Base-by-base conservation (phyloP, 441 rosid species). In the Breynia disticha region DNA sequence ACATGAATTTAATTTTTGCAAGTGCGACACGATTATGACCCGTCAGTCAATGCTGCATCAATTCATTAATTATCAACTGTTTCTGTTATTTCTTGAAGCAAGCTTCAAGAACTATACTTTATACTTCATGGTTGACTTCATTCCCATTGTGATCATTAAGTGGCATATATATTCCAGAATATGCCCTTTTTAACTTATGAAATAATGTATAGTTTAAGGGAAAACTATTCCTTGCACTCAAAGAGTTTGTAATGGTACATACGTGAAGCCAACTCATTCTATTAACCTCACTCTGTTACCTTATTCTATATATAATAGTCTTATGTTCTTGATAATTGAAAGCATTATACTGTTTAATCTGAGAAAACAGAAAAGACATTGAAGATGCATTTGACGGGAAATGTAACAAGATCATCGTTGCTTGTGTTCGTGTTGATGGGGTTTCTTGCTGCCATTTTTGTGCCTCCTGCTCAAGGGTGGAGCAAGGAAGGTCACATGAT, bases 401-500 rank as follows among this genome's bases (percentile, higher is more conserved):
- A 39, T 38, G 37, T n/a, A 48, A 1, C 38, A 60, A 72, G 56
- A 52, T 19, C 67, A 48, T 65, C 51, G 19, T 19, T 61, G 1
- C 60, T 46, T 44, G 55, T 52, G 57, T 54, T 73, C 63, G 55
- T 76, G 46, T 44, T 68, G 48, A 57, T 68, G 16, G 41, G 65
- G 38, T 49, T 60, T 24, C 38, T 81, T 61, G 71, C 68, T 63
- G 64, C 55, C 52, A 45, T 65, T 58, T 63, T 71, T 10, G 57
- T 68, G 56, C 74, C 85, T 14, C 67, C 64, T 32, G 75, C 83
- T 41, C 61, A 45, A 7, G 73, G 86, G 13, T 90, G 98, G 98
- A 85, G 98, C 72, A 90, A 85, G 72, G 96, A 90, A 71, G 98
- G 98, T 58, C 98, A 90, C 61, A 48, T 79, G 39, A 76, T 87